These are phyloP conservation scores for Fusarium mexicanum DNA, from an alignment of 2,329 filamentous ascomycete genomes.

Conservation along the genomic window DNA sequence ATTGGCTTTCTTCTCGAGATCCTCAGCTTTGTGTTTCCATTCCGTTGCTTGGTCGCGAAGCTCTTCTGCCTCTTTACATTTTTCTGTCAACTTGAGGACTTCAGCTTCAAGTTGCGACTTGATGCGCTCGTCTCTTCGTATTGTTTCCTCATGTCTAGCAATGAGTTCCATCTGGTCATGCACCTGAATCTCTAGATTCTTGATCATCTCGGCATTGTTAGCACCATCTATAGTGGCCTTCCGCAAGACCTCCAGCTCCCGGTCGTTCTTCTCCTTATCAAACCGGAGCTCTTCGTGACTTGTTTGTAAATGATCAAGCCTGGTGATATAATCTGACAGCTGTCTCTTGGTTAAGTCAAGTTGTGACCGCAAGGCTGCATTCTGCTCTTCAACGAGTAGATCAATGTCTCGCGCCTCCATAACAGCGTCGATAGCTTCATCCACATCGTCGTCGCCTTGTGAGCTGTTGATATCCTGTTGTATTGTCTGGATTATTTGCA, in stretches of 20 bases:
- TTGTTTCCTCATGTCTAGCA: slow-evolving; percentile 68
- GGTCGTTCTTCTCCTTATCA: slow-evolving; percentile 67
- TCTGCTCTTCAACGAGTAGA: slow-evolving; percentile 66
- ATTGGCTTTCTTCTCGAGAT: slow-evolving; percentile 70
- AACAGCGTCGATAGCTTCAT: slow-evolving; percentile 52
- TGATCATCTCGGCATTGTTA: slow-evolving; percentile 62
- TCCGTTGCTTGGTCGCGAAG: slow-evolving; percentile 69
- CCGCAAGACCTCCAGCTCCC: slow-evolving; percentile 61
- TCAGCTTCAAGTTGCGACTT: slow-evolving; percentile 67
- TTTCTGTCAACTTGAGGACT: slow-evolving; percentile 57
- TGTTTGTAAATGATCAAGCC: slow-evolving; percentile 68
- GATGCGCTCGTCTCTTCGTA: slow-evolving; percentile 48
- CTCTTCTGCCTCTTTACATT: slow-evolving; percentile 59
- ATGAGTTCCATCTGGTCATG: slow-evolving; percentile 78
- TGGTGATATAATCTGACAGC: slow-evolving; percentile 67
- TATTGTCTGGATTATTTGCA: slow-evolving; percentile 56
- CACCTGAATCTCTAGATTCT: slow-evolving; percentile 64
- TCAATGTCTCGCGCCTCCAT: slow-evolving; percentile 62
- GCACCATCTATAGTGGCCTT: slow-evolving; percentile 62
- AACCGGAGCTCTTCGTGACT: slow-evolving; percentile 73
- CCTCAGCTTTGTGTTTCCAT: slow-evolving; percentile 66
- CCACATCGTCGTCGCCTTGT: slow-evolving; percentile 51
- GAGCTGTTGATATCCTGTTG: slow-evolving; percentile 51
- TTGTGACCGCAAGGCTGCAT: slow-evolving; percentile 60
- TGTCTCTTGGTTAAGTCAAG: slow-evolving; percentile 65